phyloP scores from a whole-genome alignment of 73 alveolate species.

The Stentor roeselii region DNA sequence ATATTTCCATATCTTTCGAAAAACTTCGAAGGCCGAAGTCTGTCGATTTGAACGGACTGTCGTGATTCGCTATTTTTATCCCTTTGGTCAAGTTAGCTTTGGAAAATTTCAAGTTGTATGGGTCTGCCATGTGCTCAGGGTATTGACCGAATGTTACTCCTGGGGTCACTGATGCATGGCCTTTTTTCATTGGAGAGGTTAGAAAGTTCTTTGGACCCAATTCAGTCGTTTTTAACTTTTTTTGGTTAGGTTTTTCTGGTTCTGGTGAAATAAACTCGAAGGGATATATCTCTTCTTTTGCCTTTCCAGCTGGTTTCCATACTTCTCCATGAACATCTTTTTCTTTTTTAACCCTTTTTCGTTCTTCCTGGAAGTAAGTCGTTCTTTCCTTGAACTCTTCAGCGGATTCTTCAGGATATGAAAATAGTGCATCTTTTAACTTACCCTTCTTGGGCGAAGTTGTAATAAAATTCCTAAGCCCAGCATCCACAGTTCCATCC shows the following conservation, averaged over 20 bases:
- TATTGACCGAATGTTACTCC: slow-evolving; percentile 6
- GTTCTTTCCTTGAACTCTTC: slow-evolving; percentile 20
- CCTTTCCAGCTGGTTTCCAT: slow-evolving; percentile 15
- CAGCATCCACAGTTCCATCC: slow-evolving; percentile 15
- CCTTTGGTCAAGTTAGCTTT: neutral
- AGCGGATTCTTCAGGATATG: neutral
- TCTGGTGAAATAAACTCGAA: neutral
- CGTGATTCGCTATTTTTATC: neutral
- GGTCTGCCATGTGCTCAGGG: slow-evolving; percentile 21
- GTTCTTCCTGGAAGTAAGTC: neutral
- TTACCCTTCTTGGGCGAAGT: neutral
- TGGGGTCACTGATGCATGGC: neutral
- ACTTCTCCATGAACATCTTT: neutral
- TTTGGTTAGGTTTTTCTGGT: neutral
- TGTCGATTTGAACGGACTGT: neutral
- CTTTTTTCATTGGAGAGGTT: slow-evolving; percentile 6
- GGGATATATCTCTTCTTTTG: neutral
- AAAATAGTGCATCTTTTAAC: neutral
- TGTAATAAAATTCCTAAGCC: neutral
- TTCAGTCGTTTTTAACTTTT: neutral
- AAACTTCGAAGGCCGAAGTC: neutral
- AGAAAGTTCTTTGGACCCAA: slow-evolving; percentile 7
- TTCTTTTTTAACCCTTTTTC: neutral
- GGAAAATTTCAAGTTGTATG: neutral
- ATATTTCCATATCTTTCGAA: neutral